Conservation (phyloP, 1,139 yeast genomes). For the Debaryomyces udenii region DNA sequence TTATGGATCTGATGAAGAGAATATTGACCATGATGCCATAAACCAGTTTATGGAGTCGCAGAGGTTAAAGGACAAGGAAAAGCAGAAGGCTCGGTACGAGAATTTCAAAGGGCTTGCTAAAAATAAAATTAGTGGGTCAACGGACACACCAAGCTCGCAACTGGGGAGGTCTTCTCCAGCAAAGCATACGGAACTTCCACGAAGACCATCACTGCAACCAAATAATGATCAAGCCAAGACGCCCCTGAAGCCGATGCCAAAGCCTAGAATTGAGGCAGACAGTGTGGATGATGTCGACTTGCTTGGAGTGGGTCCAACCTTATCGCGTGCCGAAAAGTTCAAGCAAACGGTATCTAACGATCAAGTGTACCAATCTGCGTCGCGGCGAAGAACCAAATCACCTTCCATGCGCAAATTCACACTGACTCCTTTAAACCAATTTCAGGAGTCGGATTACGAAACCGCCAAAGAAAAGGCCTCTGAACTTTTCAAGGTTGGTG, state of each 20-base stretch:
- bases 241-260: neutral
- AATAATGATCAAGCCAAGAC: neutral
- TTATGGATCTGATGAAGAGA: slow-evolving; percentile 49
- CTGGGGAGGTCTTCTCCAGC: slow-evolving; percentile 7
- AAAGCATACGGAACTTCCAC: slow-evolving; percentile 5
- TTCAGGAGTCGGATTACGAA: slow-evolving; percentile 53
- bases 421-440: slow-evolving; percentile 35
- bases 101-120: slow-evolving; percentile 23
- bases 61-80: slow-evolving; percentile 41
- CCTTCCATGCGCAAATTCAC: slow-evolving; percentile 6
- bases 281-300: slow-evolving; percentile 25
- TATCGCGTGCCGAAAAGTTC: slow-evolving; percentile 23
- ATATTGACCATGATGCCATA: slow-evolving; percentile 47
- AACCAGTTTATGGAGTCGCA: slow-evolving; percentile 43
- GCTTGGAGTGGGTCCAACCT: slow-evolving; percentile 17
- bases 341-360: slow-evolving; percentile 17
- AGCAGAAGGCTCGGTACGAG: slow-evolving; percentile 30
- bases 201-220: slow-evolving; percentile 10
- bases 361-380: slow-evolving; percentile 20
- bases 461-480: slow-evolving; percentile 65
- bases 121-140: slow-evolving; percentile 17
- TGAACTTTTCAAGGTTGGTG: slow-evolving; percentile 74
- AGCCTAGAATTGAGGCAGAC: neutral
- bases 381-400: slow-evolving; percentile 17
- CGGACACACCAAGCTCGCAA: slow-evolving; percentile 8